Evolutionary conservation across 257 asterid genomes (phyloP), one percentile per base, ranked within the genome.

Genomic region (Solanum pinnatisectum): DNA sequence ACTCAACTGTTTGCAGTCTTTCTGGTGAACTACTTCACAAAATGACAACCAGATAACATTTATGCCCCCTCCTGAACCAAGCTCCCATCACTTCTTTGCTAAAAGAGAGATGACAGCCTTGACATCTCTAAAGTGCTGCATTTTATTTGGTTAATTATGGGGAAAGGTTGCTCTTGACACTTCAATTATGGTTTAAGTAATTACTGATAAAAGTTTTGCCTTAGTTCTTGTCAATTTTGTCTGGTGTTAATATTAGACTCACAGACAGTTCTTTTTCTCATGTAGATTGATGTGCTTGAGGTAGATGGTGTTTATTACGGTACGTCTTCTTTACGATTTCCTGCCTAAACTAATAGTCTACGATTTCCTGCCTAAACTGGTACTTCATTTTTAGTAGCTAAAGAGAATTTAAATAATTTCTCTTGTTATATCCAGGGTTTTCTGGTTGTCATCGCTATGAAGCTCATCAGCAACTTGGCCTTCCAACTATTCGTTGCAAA

Each of bases 241-340:
- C 42, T 86, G 30, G 72, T 11, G 35, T 37, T 20, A 32, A 72
- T 86, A 42, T 40, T 30, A 36, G 35, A 36, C 52, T 44, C 39
- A 39, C 36, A 87, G 30, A 49, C 71, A 49, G 86, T 16, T 72
- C 22, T 56, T 10, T 60, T 74, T 78, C 52, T 22, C 40, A 27
- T 95, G 98, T 95, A 96, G 99, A 97, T 97, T 91, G 99, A 97
- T 89, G 99, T 97, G 92, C 93, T 97, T 84, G 98, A 96, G 90
- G 99, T 97, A 84, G 99, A 97, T 83, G 98, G 98, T 4, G 93
- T 91, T 77, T 97, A 93, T 63, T 97, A 97, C 59, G 98, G 99
- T 97, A 94, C 70, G 87, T 72, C 33, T 85, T 14, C 85, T 15
- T 35, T 18, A 46, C 59, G 30, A 46, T 6, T 74, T 73, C 36